Evolutionary conservation across 2,329 filamentous ascomycete species (phyloP).

Genomic region (Samsoniella hepiali): DNA sequence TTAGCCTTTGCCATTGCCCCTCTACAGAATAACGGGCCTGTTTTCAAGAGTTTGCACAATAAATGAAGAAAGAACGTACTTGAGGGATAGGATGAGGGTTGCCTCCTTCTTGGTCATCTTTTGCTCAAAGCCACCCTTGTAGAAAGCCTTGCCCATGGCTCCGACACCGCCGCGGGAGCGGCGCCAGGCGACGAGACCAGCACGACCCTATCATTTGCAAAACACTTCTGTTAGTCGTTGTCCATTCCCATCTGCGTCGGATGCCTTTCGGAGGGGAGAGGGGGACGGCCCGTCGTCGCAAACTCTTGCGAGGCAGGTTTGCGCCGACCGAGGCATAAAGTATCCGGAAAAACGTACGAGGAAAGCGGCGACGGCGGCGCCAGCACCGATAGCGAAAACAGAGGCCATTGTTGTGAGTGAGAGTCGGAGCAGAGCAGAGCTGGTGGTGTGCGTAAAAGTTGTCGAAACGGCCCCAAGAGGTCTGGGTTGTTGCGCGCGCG

Average conservation of each 20-base stretch:
- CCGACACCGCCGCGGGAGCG: slow-evolving; percentile 75
- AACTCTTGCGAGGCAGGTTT: background rate
- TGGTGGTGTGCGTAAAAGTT: background rate
- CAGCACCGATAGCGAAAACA: slow-evolving; percentile 45
- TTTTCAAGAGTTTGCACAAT: background rate
- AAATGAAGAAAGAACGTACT: slow-evolving; percentile 49
- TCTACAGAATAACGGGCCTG: no score
- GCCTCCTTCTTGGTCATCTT: slow-evolving; percentile 94
- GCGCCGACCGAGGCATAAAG: background rate
- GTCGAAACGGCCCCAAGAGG: background rate
- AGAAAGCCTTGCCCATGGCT: slow-evolving; percentile 84
- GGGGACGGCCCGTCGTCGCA: background rate
- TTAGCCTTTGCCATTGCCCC: background rate
- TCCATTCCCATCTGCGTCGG: background rate
- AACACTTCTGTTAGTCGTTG: slow-evolving; percentile 19
- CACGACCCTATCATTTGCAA: slow-evolving; percentile 68
- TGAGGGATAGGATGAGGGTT: slow-evolving; percentile 82
- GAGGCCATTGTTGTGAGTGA: slow-evolving; percentile 36
- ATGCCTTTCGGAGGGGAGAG: background rate
- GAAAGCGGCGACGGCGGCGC: slow-evolving; percentile 50
- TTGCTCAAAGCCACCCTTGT: slow-evolving; percentile 97
- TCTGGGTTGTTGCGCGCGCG: background rate
- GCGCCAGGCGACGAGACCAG: slow-evolving; percentile 83
- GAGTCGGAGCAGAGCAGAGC: background rate
- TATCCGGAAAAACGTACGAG: slow-evolving; percentile 36